A percentile compares a stretch with the other conserved stretches of the same genome.
Evolutionary conservation across 73 alveolate genomes (phyloP).

Genomic region (Tetrahymena malaccensis): DNA sequence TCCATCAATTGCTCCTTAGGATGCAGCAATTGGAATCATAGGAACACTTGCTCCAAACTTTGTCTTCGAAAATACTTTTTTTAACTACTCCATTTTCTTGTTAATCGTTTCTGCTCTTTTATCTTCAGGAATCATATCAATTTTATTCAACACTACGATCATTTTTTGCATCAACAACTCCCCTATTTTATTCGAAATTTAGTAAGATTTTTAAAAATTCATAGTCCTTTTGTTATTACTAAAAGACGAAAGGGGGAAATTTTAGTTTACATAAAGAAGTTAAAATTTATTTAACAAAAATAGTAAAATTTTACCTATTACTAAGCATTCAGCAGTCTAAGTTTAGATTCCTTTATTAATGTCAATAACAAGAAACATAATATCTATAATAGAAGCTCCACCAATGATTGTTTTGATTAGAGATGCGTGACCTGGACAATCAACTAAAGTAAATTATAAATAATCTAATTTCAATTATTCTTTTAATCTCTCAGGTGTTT

Average conservation of each 20-base stretch:
- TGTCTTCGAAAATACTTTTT: slow-evolving; percentile 58
- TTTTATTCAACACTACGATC: slow-evolving; percentile 90
- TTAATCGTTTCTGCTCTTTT: slow-evolving; percentile 17
- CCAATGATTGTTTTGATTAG: slow-evolving; percentile 96
- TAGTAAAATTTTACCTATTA: neutral
- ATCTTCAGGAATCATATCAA: slow-evolving; percentile 85
- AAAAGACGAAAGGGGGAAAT: too few species aligned
- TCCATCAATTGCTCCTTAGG: slow-evolving; percentile 38
- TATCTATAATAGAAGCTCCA: slow-evolving; percentile 98
- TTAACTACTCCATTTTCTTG: slow-evolving; percentile 47
- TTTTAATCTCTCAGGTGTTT: slow-evolving; percentile 46
- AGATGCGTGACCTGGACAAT: slow-evolving; percentile 99
- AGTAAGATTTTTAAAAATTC: too few species aligned
- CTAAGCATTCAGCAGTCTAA: slow-evolving; percentile 37
- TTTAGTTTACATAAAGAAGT: neutral
- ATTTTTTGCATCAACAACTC: slow-evolving; percentile 92
- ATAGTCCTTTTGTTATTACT: too few species aligned
- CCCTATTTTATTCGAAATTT: slow-evolving; percentile 89
- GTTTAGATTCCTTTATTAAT: slow-evolving; percentile 69
- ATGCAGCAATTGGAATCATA: slow-evolving; percentile 81
- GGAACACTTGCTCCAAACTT: slow-evolving; percentile 82
- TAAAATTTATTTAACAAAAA: neutral
- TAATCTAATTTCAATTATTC: slow-evolving; percentile 41
- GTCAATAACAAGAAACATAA: slow-evolving; percentile 93
- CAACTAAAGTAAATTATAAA: slow-evolving; percentile 94